phyloP scores from a whole-genome alignment of 495 filamentous ascomycete genomes.

The Bathelium albidoporum region DNA sequence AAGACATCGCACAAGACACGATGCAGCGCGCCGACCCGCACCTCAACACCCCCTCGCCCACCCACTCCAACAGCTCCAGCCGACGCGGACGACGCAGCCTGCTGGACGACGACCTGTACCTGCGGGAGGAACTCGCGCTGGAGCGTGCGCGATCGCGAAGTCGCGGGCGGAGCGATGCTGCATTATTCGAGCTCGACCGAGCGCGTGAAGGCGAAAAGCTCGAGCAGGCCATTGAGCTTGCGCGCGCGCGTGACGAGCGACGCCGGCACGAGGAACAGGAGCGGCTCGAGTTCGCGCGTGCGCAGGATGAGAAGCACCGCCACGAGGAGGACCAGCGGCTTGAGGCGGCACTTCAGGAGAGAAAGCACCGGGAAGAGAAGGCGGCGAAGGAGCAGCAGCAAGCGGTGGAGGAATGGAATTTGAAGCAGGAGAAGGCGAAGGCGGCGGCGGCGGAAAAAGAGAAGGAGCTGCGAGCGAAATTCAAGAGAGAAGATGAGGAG shows the following conservation, averaged over 20 bases:
- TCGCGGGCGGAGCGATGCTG: slow-evolving; percentile 20
- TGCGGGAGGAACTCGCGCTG: slow-evolving; percentile 21
- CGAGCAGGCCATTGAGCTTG: slow-evolving; percentile 17
- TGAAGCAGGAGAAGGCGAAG: slow-evolving; percentile 13
- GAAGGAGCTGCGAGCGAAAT: neutral
- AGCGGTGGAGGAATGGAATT: slow-evolving; percentile 9
- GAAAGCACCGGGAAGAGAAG: slow-evolving; percentile 9
- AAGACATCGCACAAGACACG: slow-evolving; percentile 20
- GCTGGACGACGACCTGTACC: slow-evolving; percentile 21
- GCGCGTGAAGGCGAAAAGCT: slow-evolving; percentile 15
- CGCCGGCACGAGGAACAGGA: slow-evolving; percentile 13
- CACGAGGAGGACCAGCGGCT: slow-evolving; percentile 15
- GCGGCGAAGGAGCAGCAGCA: slow-evolving; percentile 6
- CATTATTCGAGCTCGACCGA: slow-evolving; percentile 12
- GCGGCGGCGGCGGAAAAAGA: slow-evolving; percentile 13
- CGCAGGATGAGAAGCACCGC: slow-evolving; percentile 6
- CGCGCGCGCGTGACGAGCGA: slow-evolving; percentile 15
- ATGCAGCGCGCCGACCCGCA: slow-evolving; percentile 7
- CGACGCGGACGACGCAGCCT: slow-evolving; percentile 11
- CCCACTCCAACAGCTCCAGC: slow-evolving; percentile 9
- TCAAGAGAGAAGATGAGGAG: slow-evolving; percentile 17
- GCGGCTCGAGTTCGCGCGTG: neutral
- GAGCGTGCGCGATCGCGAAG: slow-evolving; percentile 18
- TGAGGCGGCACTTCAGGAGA: neutral
- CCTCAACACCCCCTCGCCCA: neutral